Base-by-base conservation (phyloP, 2,329 filamentous ascomycete species). In the Colletotrichum tropicale region DNA sequence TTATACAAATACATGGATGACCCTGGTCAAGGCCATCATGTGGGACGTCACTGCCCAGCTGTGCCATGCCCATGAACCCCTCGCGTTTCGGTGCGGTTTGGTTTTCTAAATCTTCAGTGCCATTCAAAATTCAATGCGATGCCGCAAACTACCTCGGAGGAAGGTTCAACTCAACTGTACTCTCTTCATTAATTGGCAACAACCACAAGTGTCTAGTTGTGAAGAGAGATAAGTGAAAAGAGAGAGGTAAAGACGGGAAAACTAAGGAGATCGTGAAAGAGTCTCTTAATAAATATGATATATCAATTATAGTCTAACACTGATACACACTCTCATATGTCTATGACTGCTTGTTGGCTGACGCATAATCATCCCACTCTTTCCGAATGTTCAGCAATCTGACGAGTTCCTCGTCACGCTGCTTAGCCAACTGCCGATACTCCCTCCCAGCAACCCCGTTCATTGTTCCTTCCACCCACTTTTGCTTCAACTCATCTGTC, bases 391-490 rank as follows among this genome's bases (percentile, higher is more conserved):
- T 74, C 3, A 74, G 18, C 18, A 74, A 24, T 16, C 66, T 32
- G 24, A 74, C 71, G n/a, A 74, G 28, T 60, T 74, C 71, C 56
- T 70, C 66, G 15, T 70, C 71, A 6, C 71, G 71, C 32, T 74
- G 71, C 43, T 38, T 70, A 5, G 66, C 66, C 12, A 74, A 21
- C 5, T 74, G 58, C 43, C 58, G 60, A n/a, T 74, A 74, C 16
- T 56, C 43, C 15, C 71, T 65, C 12, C 60, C 71, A n/a, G 52
- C 66, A n/a, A 74, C 71, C 24, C 58, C 66, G 13, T 65, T 43
- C 30, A 64, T 58, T 21, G 71, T 74, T 7, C 71, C 71, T 6
- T 61, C 48, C 30, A 74, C 71, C 71, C 71, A 74, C 16, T 74
- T 74, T 36, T 58, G 30, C 58, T 70, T 74, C 58, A 74, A 38